A percentile compares a stretch with the other conserved stretches of the same genome.
Evolutionary conservation across 768 basidiomycete species (phyloP).

Genomic region (Mycena crocata): DNA sequence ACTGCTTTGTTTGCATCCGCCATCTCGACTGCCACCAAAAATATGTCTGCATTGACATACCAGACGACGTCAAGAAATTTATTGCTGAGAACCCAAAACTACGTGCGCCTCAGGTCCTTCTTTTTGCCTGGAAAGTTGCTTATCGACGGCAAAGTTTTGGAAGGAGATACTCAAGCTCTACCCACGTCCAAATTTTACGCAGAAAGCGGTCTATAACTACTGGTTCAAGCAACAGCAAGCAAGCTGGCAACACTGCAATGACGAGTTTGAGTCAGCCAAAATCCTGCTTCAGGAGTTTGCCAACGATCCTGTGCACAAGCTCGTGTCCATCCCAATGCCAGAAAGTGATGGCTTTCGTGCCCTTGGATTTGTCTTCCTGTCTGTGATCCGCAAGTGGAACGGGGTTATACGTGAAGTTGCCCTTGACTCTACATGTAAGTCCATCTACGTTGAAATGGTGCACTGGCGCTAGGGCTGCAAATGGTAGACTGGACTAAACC

Average conservation of each 20-base stretch:
- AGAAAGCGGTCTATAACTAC: slow-evolving; percentile 25
- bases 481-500: too few relatives aligned
- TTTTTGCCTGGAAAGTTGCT: background rate
- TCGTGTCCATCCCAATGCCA: slow-evolving; percentile 13
- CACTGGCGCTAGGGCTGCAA: too few relatives aligned
- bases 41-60: slow-evolving; percentile 11
- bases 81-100: slow-evolving; percentile 2
- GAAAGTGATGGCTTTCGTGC: slow-evolving; percentile 4
- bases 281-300: slow-evolving; percentile 24
- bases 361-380: slow-evolving; percentile 23
- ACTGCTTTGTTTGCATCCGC: slow-evolving; percentile 4
- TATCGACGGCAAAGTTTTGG: background rate
- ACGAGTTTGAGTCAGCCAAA: slow-evolving; percentile 35
- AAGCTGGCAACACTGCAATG: slow-evolving; percentile 27
- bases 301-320: background rate
- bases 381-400: slow-evolving; percentile 28
- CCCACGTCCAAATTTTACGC: slow-evolving; percentile 22
- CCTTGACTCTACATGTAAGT: slow-evolving; percentile 37
- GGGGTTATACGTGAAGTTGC: slow-evolving; percentile 33
- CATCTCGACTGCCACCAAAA: slow-evolving; percentile 12
- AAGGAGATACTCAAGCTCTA: slow-evolving; percentile 12
- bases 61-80: slow-evolving; percentile 8
- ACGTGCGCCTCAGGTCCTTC: slow-evolving; percentile 4
- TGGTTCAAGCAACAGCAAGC: slow-evolving; percentile 20
- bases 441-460: too few relatives aligned